Conservation (phyloP, 2,329 filamentous ascomycete species). For the Colletotrichum gigasporum region DNA sequence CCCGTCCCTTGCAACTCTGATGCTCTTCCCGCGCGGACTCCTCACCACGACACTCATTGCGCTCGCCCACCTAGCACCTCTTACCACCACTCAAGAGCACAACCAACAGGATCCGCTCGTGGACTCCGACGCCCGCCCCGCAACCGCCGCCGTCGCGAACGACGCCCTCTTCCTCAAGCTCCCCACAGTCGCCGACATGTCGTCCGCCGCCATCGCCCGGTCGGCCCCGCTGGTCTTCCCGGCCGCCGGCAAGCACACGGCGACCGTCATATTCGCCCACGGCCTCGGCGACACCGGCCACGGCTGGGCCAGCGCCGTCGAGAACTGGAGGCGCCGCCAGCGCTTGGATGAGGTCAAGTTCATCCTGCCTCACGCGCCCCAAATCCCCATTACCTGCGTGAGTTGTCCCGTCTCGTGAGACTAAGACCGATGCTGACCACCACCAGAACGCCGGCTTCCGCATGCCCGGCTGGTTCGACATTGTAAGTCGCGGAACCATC, state of each 20-base stretch:
- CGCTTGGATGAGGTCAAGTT: conserved; percentile 92
- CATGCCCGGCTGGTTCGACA: conserved; percentile 92
- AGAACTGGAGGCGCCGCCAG: conserved; percentile 84
- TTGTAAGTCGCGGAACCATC: conserved; percentile 57
- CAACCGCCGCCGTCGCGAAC: conserved; percentile 5
- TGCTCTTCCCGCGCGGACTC: not conserved
- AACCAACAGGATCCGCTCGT: not conserved
- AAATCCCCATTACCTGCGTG: conserved; percentile 86
- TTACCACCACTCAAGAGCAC: not conserved
- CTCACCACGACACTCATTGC: not conserved
- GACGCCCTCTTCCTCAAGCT: not conserved
- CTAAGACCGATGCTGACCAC: not conserved
- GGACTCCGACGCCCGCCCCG: not conserved
- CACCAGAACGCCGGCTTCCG: conserved; percentile 75
- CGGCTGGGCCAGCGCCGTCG: conserved; percentile 83
- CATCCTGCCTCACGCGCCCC: conserved; percentile 90
- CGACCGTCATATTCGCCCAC: conserved; percentile 93
- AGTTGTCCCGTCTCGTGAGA: conserved; percentile 38
- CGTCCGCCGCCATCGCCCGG: conserved; percentile 17
- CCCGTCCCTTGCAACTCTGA: not conserved
- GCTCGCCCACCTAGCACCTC: not conserved
- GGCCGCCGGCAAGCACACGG: conserved; percentile 84
- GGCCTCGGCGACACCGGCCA: conserved; percentile 86
- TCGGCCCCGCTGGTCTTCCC: conserved; percentile 75
- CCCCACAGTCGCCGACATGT: not conserved